Base-by-base conservation (phyloP, 202 grass and related monocot species). In the Sporobolus alterniflorus region DNA sequence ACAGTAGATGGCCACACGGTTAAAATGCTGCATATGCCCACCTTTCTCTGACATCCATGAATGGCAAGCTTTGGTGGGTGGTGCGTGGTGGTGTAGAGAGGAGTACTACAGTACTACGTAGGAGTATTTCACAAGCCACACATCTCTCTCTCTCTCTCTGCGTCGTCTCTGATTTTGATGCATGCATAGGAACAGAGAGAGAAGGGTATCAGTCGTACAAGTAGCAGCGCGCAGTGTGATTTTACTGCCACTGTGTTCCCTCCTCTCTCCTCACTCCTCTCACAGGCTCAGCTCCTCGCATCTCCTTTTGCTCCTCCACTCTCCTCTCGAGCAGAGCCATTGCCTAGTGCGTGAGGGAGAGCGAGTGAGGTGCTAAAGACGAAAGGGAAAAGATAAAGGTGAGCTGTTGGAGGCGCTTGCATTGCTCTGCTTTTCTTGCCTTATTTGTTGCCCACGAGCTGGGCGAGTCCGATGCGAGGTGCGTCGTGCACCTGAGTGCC, bases 81-180 rank as follows among this genome's bases (percentile, higher is more conserved):
- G 69, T 73, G 74, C 31, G 54, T 71, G 66, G 74, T 70, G 64
- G 56, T 77, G 48, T 12, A n/a, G n/a, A 50, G 25, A 33, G 9
- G 1, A 25, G 21, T 30, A n/a, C n/a, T n/a, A n/a, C n/a, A n/a
- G n/a, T 8, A 39, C 6, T 39, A 39, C 36, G 47, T 14, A 54
- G 36, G 59, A 49, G 87, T 85, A 85, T 76, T 80, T 85, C 87
- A 80, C 64, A 84, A 77, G 82, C 68, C 82, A 82, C 11, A 32
- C 8, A 14, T 9, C 12, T 16, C 56, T n/a, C n/a, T 9, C 61
- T 29, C 63, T 11, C 67, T 8, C 42, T 67, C 48, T 52, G 57
- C 69, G 63, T 82, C 93, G 57, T 83, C 93, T 97, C 84, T 93
- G 89, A 93, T 97, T 97, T 93, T 90, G 84, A 93, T 93, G 94